Conservation (phyloP, 129 eudicot species). For the Rutidosis leptorrhynchoides region DNA sequence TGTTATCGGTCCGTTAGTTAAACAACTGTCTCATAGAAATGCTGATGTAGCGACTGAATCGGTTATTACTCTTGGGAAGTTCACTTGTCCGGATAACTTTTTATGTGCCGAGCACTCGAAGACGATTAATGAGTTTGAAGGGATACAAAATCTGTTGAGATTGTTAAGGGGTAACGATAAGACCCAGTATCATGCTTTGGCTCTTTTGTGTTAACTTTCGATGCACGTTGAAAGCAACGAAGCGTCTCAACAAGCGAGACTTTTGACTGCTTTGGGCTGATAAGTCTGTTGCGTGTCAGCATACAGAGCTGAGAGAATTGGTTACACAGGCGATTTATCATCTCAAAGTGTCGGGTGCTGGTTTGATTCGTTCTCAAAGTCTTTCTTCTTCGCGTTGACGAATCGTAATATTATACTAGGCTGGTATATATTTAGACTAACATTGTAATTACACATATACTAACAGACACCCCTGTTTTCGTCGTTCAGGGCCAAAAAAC, state of each 20-base stretch:
- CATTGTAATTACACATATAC: constrained; percentile 20
- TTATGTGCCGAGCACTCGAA: constrained; percentile 55
- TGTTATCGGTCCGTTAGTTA: constrained; percentile 50
- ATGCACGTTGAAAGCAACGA: constrained; percentile 48
- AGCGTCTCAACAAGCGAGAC: constrained; percentile 46
- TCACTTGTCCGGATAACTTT: constrained; percentile 59
- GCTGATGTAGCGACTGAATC: constrained; percentile 58
- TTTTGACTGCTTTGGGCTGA: constrained; percentile 51
- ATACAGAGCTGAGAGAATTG: constrained; percentile 47
- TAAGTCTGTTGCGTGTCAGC: constrained; percentile 31
- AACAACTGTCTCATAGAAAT: constrained; percentile 40
- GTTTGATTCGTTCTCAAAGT: constrained; percentile 33
- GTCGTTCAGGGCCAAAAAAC: no score
- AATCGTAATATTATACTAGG: not conserved
- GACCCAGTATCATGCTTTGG: constrained; percentile 44
- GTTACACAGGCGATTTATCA: constrained; percentile 42
- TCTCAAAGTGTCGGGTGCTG: constrained; percentile 43
- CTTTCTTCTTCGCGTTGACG: constrained; percentile 20
- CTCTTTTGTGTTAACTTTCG: constrained; percentile 60
- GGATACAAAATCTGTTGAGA: constrained; percentile 45
- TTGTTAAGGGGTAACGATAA: constrained; percentile 47
- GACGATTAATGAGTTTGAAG: constrained; percentile 54
- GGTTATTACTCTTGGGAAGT: constrained; percentile 62
- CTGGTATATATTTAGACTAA: constrained; percentile 20
- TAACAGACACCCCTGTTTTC: no score